A percentile compares a stretch with the other conserved stretches of the same genome.
Evolutionary conservation across 2,329 filamentous ascomycete species (phyloP).

Genomic region (Microsporum audouinii): DNA sequence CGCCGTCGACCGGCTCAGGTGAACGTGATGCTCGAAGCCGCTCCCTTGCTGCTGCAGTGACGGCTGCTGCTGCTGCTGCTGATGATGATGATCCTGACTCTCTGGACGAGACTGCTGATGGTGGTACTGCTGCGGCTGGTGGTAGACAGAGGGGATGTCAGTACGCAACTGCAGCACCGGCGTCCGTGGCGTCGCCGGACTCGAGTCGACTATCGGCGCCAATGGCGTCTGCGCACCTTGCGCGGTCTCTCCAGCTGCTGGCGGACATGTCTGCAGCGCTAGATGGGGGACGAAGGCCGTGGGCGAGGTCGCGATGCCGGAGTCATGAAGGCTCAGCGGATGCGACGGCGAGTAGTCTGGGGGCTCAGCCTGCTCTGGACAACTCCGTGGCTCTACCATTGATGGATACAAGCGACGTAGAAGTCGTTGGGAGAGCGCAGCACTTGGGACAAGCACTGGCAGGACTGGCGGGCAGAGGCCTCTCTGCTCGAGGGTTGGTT

Average conservation of each 20-base stretch:
- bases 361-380: constrained; percentile 1
- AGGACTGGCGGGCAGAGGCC: constrained; percentile 1
- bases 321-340: background rate
- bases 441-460: background rate
- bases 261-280: background rate
- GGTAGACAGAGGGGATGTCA: constrained; percentile 5
- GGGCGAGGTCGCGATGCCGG: background rate
- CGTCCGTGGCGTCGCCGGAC: constrained; percentile 6
- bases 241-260: background rate
- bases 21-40: constrained; percentile 25
- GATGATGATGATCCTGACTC: background rate
- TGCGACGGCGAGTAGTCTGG: background rate
- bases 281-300: background rate
- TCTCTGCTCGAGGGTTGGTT: background rate
- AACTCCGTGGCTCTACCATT: constrained; percentile 1
- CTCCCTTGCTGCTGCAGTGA: background rate
- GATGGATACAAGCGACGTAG: background rate
- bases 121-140: background rate
- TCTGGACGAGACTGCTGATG: background rate
- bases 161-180: constrained; percentile 12
- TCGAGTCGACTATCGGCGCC: background rate
- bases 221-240: background rate
- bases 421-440: background rate
- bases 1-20: constrained; percentile 32
- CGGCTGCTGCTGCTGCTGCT: background rate